These are phyloP conservation scores for Lachancea kluyveri DNA, from an alignment of 805 yeast species.

Conservation along the genomic window DNA sequence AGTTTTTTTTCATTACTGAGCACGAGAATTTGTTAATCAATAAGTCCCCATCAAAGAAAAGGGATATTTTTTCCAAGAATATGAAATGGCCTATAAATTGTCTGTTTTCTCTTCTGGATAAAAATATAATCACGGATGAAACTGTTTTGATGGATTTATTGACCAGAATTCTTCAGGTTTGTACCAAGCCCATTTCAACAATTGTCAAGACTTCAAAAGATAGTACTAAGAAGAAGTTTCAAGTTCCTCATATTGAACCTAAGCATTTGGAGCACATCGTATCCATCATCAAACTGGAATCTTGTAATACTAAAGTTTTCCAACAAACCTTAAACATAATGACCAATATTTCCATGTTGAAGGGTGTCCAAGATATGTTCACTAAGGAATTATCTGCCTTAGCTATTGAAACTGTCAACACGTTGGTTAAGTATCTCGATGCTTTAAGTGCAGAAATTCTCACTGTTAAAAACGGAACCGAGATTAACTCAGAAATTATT, in stretches of 20 bases:
- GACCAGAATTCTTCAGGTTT: slow-evolving; percentile 67
- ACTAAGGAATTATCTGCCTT: slow-evolving; percentile 58
- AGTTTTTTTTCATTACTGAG: slow-evolving; percentile 72
- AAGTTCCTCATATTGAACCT: slow-evolving; percentile 60
- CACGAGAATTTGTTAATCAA: slow-evolving; percentile 49
- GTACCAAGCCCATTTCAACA: slow-evolving; percentile 64
- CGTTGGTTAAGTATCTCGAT: slow-evolving; percentile 49
- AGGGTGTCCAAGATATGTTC: slow-evolving; percentile 56
- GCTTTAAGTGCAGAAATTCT: slow-evolving; percentile 41
- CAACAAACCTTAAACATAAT: slow-evolving; percentile 77
- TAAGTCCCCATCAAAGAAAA: slow-evolving; percentile 32
- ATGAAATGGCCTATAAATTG: slow-evolving; percentile 67
- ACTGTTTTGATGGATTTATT: slow-evolving; percentile 69
- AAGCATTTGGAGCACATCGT: slow-evolving; percentile 56
- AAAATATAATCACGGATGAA: slow-evolving; percentile 61
- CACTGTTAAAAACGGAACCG: slow-evolving; percentile 34
- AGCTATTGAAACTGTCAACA: slow-evolving; percentile 54
- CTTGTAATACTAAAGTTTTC: slow-evolving; percentile 79
- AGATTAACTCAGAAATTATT: slow-evolving; percentile 49
- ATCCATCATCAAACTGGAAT: slow-evolving; percentile 66
- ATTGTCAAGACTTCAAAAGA: slow-evolving; percentile 40
- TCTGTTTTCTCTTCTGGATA: slow-evolving; percentile 55
- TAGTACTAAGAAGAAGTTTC: slow-evolving; percentile 26
- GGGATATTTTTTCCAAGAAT: slow-evolving; percentile 29
- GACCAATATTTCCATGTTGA: slow-evolving; percentile 62